Base-by-base conservation (phyloP, 768 basidiomycete genomes). In the Leccinum arenicola region DNA sequence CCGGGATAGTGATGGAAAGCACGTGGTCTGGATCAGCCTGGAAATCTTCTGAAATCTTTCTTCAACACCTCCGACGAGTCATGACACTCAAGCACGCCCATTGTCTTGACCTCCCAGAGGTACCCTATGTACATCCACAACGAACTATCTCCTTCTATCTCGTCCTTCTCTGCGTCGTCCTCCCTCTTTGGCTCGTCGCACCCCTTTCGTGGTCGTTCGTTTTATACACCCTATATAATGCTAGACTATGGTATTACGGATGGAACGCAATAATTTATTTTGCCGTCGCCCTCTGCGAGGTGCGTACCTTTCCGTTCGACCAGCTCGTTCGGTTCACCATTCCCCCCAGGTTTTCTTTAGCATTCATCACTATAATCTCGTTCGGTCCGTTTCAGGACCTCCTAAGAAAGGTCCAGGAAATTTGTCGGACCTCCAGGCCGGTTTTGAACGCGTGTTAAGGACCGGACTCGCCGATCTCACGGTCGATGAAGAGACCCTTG, bases 201-300 rank as follows among this genome's bases (percentile, higher is more conserved):
- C 86, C 89, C 10, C 64, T 85, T 23, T 81, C 87, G 21, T 93
- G 91, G 90, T 68, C 71, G 7, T 89, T 84, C 66, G 82, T 80
- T 47, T 49, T 78, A 61, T 78, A 78, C 68, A 73, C 81, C 48
- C 68, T 88, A 43, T 74, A 73, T 61, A 71, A 75, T 40, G 76
- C 78, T 35, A 73, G 61, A 40, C 64, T 84, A 57, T 80, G 68
- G 75, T 67, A 73, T 6, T 81, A 78, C 60, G 62, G 75, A 14
- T 78, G 76, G 74, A 69, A 66, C 14, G 68, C 77, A 31, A 70
- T 64, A 36, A 56, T 71, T 31, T 58, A 76, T 8, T 86, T 88
- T 61, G 75, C 71, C 29, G 61, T 82, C 56, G 81, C 87, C 36
- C 71, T 85, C 31, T 80, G 74, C 64, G 89, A 91, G 80, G 89